These are phyloP conservation scores for Infundibulicybe gibba DNA, from an alignment of 768 basidiomycete species.

Conservation along the genomic window DNA sequence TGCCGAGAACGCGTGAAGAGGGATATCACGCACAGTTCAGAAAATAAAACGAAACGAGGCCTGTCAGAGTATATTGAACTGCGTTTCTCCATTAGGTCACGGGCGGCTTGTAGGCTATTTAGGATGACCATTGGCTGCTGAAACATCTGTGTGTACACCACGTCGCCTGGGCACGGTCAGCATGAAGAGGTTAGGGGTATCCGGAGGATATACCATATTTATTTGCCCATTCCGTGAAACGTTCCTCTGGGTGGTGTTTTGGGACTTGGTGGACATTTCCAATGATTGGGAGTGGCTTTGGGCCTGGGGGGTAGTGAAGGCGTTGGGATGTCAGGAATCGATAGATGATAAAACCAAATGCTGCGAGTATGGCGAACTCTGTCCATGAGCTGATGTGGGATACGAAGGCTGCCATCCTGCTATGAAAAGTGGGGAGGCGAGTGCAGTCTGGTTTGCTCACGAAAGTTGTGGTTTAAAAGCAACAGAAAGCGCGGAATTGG, in stretches of 20 bases:
- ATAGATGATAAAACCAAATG: conserved; percentile 10
- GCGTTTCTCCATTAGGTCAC: conserved; percentile 49
- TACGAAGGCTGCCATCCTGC: too few relatives aligned
- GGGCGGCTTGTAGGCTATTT: conserved; percentile 39
- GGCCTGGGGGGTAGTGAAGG: conserved; percentile 42
- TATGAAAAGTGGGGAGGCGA: too few relatives aligned
- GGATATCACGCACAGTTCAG: conserved; percentile 36
- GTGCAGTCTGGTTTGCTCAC: too few relatives aligned
- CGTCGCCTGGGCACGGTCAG: conserved; percentile 28
- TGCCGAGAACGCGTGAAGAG: not conserved
- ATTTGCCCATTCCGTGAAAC: conserved; percentile 36
- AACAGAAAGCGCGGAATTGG: too few relatives aligned
- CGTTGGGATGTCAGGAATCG: conserved; percentile 16
- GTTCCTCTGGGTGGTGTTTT: conserved; percentile 30
- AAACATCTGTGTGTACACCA: conserved; percentile 37
- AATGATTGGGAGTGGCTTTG: conserved; percentile 38
- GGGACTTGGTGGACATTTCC: conserved; percentile 48
- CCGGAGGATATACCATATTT: conserved; percentile 35
- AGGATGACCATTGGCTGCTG: conserved; percentile 47
- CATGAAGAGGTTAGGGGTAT: not conserved
- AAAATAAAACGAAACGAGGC: conserved; percentile 42
- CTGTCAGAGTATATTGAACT: conserved; percentile 53
- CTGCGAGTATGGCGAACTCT: too few relatives aligned
- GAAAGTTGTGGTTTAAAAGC: too few relatives aligned
- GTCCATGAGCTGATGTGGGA: too few relatives aligned